Evolutionary conservation across 2,329 filamentous ascomycete species (phyloP), one percentile per base, ranked within the genome.

Genomic region (Ustulina deusta): DNA sequence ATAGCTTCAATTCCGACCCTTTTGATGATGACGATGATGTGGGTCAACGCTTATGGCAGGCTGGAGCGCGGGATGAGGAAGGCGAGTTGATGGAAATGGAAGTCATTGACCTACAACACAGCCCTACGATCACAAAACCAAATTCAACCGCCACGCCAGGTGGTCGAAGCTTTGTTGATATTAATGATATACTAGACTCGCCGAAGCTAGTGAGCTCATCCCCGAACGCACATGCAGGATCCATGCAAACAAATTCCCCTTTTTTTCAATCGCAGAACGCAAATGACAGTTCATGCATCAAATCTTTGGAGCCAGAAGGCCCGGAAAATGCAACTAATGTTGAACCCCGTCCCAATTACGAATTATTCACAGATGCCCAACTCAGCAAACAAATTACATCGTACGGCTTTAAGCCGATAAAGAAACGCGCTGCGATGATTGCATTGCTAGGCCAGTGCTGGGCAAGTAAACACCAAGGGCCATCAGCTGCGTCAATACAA

Each of bases 361-460:
- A 86, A 46, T 79, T 85, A 0, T 89, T 87, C 66, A 89, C 89
- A 2, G 89, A 91, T 68, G 79, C 83, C 9, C 87, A 91, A 65
- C 80, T 94, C 17, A 81, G 87, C 2, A 87, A 84, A 63, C 85
- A 91, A 73, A 81, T 94, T 51, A 81, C 85, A 5, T 82, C 83
- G 0, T 93, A 89, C 74, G 91, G 90, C 0, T 94, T 94, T 79
- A 94, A 94, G 75, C 82, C 89, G 0, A 81, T 94, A 34, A 92
- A 90, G 75, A 87, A 83, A 63, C 85, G 92, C 20, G 83, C 85
- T 56, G 87, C 88, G 9, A 93, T 93, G 90, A 89, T 94, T 68
- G 82, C 87, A 1, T 78, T 93, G 11, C 81, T 94, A 13, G 82
- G 91, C 59, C 86, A 89, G 74, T 94, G 92, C 77, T 94, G 91